A percentile compares a stretch with the other conserved stretches of the same genome.
phyloP scores from a whole-genome alignment of 352 stramenopile species.

The Pythium chondricola region DNA sequence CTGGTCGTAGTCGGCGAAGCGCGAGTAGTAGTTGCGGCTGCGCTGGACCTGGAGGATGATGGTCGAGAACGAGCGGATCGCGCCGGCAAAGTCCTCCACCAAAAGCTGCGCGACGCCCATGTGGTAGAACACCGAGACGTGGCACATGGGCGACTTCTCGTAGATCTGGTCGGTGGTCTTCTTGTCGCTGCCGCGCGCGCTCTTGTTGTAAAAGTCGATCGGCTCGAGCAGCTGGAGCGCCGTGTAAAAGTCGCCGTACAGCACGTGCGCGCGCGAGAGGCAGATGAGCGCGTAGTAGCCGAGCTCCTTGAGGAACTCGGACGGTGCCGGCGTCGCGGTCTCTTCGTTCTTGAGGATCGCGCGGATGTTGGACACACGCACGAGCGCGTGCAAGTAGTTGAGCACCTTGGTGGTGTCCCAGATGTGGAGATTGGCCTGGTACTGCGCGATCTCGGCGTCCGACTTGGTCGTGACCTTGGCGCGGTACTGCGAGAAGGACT shows the following conservation, averaged over 20 bases:
- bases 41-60: slow-evolving; percentile 88
- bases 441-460: slow-evolving; percentile 48
- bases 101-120: slow-evolving; percentile 96
- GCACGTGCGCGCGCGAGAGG: slow-evolving; percentile 92
- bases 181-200: slow-evolving; percentile 26
- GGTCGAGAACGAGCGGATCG: slow-evolving; percentile 85
- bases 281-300: slow-evolving; percentile 96
- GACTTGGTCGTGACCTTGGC: slow-evolving; percentile 71
- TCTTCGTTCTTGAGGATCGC: slow-evolving; percentile 62
- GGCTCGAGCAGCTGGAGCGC: slow-evolving; percentile 90
- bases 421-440: slow-evolving; percentile 82
- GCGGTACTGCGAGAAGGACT: slow-evolving; percentile 97
- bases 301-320: slow-evolving; percentile 83
- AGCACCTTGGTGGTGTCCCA: slow-evolving; percentile 96
- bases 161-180: slow-evolving; percentile 81
- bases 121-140: slow-evolving; percentile 97
- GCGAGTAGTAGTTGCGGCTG: slow-evolving; percentile 88
- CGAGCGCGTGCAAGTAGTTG: slow-evolving; percentile 92
- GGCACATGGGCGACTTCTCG: slow-evolving; percentile 87
- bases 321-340: slow-evolving; percentile 31
- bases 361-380: slow-evolving; percentile 89
- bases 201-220: slow-evolving; percentile 88
- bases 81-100: slow-evolving; percentile 94
- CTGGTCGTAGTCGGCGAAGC: slow-evolving; percentile 91
- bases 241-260: slow-evolving; percentile 96